phyloP scores from a whole-genome alignment of 2,329 filamentous ascomycete species.

The Penicillium concentricum region DNA sequence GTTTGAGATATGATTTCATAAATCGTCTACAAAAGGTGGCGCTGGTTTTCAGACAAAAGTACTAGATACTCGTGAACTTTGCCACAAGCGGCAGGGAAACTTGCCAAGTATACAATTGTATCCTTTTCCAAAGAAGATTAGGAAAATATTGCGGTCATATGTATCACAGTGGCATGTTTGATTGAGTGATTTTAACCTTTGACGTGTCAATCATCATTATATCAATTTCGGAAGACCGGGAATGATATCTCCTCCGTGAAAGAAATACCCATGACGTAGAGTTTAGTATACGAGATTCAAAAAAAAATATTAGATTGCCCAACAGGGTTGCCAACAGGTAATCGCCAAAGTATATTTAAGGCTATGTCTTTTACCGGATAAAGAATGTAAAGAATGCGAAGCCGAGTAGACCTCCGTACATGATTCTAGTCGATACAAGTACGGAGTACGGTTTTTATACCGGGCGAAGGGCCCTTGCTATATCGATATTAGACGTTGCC shows the following conservation, averaged over 20 bases:
- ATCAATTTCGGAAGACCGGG: not conserved
- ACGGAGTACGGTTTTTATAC: not conserved
- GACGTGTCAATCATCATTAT: not conserved
- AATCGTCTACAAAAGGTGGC: not conserved
- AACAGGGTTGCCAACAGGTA: slow-evolving; percentile 5
- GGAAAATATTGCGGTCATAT: too few species aligned
- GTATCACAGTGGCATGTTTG: not conserved
- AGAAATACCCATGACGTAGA: not conserved
- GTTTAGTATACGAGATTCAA: not conserved
- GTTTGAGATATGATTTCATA: not conserved
- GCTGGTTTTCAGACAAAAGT: slow-evolving; percentile 2
- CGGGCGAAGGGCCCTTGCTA: not conserved
- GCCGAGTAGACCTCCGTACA: not conserved
- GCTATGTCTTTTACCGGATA: slow-evolving; percentile 13
- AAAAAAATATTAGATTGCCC: not conserved
- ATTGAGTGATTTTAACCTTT: not conserved
- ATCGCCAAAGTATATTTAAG: slow-evolving; percentile 6
- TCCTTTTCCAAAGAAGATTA: not conserved
- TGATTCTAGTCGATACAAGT: not conserved
- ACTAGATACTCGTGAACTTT: not conserved
- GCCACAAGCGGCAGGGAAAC: not conserved
- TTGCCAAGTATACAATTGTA: not conserved
- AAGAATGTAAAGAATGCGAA: not conserved
- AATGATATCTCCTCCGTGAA: not conserved
- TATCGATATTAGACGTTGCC: not conserved